Evolutionary conservation across 257 asterid species (phyloP).

Genomic region (Phtheirospermum japonicum): DNA sequence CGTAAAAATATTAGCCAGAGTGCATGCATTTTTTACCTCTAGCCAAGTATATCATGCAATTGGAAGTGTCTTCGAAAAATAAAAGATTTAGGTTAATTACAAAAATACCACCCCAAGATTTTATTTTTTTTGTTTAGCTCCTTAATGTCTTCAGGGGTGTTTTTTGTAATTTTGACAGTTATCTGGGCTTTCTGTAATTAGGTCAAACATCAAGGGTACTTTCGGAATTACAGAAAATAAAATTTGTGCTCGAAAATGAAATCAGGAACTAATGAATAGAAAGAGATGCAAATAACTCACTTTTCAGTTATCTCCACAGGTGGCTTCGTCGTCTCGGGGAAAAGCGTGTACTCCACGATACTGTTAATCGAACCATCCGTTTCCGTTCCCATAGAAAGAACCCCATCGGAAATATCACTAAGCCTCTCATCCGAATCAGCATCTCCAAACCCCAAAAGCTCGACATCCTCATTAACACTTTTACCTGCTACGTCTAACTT

Average conservation of each 20-base stretch:
- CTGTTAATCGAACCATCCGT: constrained; percentile 80
- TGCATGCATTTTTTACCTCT: too few relatives aligned
- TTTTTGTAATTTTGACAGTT: too few relatives aligned
- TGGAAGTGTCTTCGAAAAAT: too few relatives aligned
- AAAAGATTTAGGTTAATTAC: too few relatives aligned
- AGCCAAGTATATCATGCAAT: too few relatives aligned
- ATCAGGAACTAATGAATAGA: not conserved
- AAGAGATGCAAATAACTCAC: constrained; percentile 38
- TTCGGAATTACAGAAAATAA: not conserved
- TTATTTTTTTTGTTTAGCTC: too few relatives aligned
- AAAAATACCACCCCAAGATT: too few relatives aligned
- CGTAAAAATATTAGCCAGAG: too few relatives aligned
- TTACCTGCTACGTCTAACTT: constrained; percentile 36
- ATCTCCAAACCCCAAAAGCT: constrained; percentile 73
- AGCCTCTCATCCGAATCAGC: constrained; percentile 84
- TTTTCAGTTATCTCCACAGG: constrained; percentile 52
- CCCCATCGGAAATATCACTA: constrained; percentile 94
- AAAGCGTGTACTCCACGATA: constrained; percentile 76
- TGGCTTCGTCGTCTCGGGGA: constrained; percentile 65
- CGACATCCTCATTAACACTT: constrained; percentile 52
- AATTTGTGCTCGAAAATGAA: constrained; percentile 2
- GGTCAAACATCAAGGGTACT: not conserved
- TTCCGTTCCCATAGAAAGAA: constrained; percentile 92
- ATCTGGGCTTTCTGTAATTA: too few relatives aligned
- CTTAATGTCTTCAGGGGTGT: not conserved